phyloP scores from a whole-genome alignment of 2,329 filamentous ascomycete species.

The Ambrosiella cleistominuta region DNA sequence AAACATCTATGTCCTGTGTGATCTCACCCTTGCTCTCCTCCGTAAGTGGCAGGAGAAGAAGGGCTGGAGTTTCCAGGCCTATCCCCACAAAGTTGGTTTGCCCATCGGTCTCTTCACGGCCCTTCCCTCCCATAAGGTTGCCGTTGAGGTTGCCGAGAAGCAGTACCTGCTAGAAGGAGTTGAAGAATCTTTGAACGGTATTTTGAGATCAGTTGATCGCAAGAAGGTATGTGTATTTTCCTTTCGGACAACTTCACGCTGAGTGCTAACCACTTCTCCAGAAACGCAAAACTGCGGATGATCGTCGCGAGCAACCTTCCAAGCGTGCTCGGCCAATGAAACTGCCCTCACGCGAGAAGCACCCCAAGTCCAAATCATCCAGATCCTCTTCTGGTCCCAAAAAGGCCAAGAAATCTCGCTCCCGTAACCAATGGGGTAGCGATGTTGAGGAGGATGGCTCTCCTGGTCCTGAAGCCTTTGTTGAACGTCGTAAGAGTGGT shows the following conservation, averaged over 20 bases:
- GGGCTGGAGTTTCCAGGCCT: conserved; percentile 72
- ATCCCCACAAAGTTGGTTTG: conserved; percentile 62
- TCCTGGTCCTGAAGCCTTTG: conserved; percentile 16
- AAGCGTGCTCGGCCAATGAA: conserved; percentile 19
- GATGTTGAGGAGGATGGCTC: conserved; percentile 14
- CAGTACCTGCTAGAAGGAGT: conserved; percentile 64
- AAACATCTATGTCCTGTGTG: conserved; percentile 69
- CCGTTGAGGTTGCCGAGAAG: conserved; percentile 73
- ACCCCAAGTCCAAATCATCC: conserved; percentile 19
- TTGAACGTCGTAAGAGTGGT: conserved; percentile 39
- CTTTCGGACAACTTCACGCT: neutral
- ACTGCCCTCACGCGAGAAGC: conserved; percentile 15
- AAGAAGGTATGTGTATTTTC: conserved; percentile 40
- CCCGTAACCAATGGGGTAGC: conserved; percentile 11
- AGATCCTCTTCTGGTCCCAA: conserved; percentile 2
- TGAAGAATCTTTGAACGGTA: conserved; percentile 57
- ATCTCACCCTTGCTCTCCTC: conserved; percentile 68
- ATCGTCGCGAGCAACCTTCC: conserved; percentile 27
- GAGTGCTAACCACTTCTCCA: conserved; percentile 16
- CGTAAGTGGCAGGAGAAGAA: conserved; percentile 73
- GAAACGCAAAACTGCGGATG: conserved; percentile 40
- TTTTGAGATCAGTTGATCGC: conserved; percentile 47
- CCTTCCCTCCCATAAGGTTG: conserved; percentile 58
- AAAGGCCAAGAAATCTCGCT: conserved; percentile 8
- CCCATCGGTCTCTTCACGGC: conserved; percentile 62